Evolutionary conservation across 257 asterid species (phyloP).

Genomic region (Solanum acaule): DNA sequence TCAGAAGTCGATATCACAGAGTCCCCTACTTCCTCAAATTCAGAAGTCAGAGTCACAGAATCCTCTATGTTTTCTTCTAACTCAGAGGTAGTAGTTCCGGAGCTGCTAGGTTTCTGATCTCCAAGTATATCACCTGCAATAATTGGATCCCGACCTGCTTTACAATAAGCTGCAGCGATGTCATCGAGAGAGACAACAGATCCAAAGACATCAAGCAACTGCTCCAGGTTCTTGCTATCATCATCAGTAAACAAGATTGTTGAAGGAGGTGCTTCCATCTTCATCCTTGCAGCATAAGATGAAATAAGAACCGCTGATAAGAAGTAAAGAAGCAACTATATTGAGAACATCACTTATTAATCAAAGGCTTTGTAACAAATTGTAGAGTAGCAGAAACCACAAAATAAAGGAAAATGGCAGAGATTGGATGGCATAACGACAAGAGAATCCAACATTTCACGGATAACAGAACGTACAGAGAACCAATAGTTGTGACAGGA

Average conservation of each 20-base stretch:
- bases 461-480: background rate
- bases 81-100: slow-evolving; percentile 7
- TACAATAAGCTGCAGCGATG: slow-evolving; percentile 66
- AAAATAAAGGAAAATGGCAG: background rate
- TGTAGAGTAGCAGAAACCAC: background rate
- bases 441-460: background rate
- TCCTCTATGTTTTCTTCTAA: slow-evolving; percentile 14
- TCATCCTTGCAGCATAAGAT: slow-evolving; percentile 34
- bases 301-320: background rate
- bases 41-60: slow-evolving; percentile 12
- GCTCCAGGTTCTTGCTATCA: slow-evolving; percentile 45
- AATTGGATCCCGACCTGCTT: slow-evolving; percentile 33
- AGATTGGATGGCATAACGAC: background rate
- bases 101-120: slow-evolving; percentile 15
- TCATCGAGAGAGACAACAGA: slow-evolving; percentile 56
- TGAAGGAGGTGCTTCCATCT: slow-evolving; percentile 31
- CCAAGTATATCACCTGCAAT: slow-evolving; percentile 36
- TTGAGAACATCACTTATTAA: background rate
- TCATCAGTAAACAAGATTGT: slow-evolving; percentile 22
- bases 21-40: slow-evolving; percentile 15
- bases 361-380: background rate
- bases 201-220: slow-evolving; percentile 58
- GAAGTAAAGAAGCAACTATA: background rate
- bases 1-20: slow-evolving; percentile 11
- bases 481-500: background rate